Evolutionary conservation across 345 rosid genomes (phyloP).

Genomic region (Eucalyptus viminalis): DNA sequence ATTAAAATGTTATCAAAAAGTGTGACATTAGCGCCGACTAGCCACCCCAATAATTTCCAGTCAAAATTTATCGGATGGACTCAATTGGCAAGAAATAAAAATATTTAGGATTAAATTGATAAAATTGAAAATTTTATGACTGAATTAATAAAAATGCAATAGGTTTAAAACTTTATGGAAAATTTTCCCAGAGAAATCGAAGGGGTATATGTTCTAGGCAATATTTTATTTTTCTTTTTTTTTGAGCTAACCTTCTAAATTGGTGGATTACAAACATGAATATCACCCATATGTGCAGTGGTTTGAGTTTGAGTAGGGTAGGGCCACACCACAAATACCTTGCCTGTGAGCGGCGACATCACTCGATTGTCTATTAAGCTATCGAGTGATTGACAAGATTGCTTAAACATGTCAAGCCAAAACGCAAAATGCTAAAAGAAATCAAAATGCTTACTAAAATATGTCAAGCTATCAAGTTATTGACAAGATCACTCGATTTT

Average conservation of each 20-base stretch:
- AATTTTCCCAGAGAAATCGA: rapidly evolving
- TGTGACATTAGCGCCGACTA: no score
- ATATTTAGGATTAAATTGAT: rapidly evolving
- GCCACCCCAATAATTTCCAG: rapidly evolving
- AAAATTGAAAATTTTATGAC: no score
- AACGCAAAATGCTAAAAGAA: not conserved
- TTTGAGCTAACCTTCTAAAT: not conserved
- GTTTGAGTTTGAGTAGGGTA: not conserved
- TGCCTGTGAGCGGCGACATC: not conserved
- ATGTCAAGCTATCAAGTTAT: not conserved
- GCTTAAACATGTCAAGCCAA: not conserved
- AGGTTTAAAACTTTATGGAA: rapidly evolving
- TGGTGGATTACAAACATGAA: not conserved
- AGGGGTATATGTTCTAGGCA: not conserved
- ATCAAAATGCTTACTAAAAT: not conserved
- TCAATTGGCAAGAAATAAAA: no score
- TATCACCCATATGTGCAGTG: no score
- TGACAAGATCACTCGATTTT: not conserved
- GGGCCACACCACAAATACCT: no score
- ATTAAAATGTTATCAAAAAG: no score
- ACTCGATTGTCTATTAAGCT: not conserved
- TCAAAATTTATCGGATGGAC: no score
- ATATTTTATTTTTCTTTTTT: not conserved
- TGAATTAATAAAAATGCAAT: rapidly evolving
- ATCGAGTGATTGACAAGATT: not conserved